Evolutionary conservation across 495 filamentous ascomycete genomes (phyloP), one percentile per base, ranked within the genome.

Genomic region (Penicillium angulare): DNA sequence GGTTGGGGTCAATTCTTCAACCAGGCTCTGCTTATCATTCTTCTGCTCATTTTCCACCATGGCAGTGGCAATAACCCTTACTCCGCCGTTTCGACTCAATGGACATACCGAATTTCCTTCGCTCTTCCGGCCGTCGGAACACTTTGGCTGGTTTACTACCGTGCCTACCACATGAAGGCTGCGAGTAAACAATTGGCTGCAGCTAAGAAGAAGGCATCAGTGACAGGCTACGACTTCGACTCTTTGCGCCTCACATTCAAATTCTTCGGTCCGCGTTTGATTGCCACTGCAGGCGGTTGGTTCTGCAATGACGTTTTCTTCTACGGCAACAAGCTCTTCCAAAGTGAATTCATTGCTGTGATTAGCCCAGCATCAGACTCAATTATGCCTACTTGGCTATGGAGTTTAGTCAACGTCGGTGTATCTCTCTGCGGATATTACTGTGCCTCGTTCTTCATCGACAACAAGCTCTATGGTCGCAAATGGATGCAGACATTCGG

Each of bases 321-420:
- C 75, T 96, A 96, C 70, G 91, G 90, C 56, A 96, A 95, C 86
- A 95, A 95, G 80, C 85, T 96, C 31, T 96, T 96, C 79, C 90
- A 95, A 71, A 78, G 77, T 55, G 80, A 91, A 63, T 96, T 96
- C 68, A 95, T 95, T 63, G 69, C 57, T 1, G 85, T 88, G 60
- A 82, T 95, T 49, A 84, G 83, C 47, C 77, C 78, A 10, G 57
- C 69, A 26, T 74, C 78, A 51, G 64, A 70, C 1, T 87, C 86
- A 0, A 79, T 95, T 55, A 86, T 95, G 84, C 82, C 82, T 4
- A 81, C 74, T 34, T 96, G 91, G 91, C 74, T 89, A n/a, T 96
- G 88, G 82, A 95, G 90, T 70, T 70, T 95, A 68, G 71, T 84
- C 73, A 96, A 96, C 71, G 82, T 90, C 48, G 85, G 85, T 57